These are phyloP conservation scores for Boletus bicolor DNA, from an alignment of 768 basidiomycete species.

Conservation along the genomic window DNA sequence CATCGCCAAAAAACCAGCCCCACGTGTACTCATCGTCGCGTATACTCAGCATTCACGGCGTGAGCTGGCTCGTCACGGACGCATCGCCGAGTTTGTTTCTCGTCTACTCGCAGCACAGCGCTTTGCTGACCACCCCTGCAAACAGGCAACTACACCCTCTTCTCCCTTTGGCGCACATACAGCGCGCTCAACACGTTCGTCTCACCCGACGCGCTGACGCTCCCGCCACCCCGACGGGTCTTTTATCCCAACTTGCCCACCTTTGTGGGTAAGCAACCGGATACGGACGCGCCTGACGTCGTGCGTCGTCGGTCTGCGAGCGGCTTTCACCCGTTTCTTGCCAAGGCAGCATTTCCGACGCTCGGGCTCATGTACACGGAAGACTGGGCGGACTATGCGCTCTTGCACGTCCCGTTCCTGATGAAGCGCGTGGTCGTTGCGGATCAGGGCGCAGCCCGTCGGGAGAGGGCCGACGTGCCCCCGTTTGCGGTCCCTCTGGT, in stretches of 20 bases:
- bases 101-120: background rate
- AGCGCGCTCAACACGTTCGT: constrained; percentile 54
- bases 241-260: constrained; percentile 69
- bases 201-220: constrained; percentile 45
- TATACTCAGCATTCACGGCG: constrained; percentile 54
- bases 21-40: background rate
- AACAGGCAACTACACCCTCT: constrained; percentile 63
- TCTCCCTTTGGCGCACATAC: constrained; percentile 77
- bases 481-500: constrained; percentile 40
- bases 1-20: background rate
- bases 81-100: constrained; percentile 44
- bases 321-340: constrained; percentile 70
- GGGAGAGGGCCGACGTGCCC: constrained; percentile 25
- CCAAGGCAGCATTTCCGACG: constrained; percentile 71
- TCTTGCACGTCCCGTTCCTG: constrained; percentile 66
- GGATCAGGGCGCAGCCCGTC: constrained; percentile 65
- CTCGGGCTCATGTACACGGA: constrained; percentile 63
- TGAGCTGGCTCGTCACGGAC: constrained; percentile 65
- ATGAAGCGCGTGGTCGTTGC: constrained; percentile 75
- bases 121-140: background rate
- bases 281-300: constrained; percentile 33
- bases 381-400: constrained; percentile 76
- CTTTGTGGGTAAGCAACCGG: constrained; percentile 44
- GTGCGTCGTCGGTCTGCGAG: constrained; percentile 46
- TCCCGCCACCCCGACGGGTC: constrained; percentile 68